Conservation (phyloP, 768 basidiomycete genomes). For the Suillus brevipes region DNA sequence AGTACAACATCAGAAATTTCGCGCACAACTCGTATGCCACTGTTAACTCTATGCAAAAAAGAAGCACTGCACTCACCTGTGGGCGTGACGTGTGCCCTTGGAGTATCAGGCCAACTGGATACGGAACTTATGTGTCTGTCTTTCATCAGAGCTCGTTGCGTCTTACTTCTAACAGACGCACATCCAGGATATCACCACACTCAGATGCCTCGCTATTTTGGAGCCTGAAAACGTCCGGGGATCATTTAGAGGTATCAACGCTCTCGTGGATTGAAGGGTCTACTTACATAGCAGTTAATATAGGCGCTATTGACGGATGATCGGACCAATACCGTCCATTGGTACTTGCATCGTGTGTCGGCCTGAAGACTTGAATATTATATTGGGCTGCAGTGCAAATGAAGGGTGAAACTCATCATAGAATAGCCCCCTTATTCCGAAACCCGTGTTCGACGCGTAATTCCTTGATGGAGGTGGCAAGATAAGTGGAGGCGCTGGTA, state of each 20-base stretch:
- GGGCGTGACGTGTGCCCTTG: neutral
- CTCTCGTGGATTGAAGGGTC: neutral
- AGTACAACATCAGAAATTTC: constrained; percentile 5
- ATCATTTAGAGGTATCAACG: neutral
- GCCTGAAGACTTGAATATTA: neutral
- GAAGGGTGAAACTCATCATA: neutral
- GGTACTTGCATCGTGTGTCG: constrained; percentile 7
- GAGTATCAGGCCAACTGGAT: constrained; percentile 4
- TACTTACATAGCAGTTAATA: neutral
- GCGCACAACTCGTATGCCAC: neutral
- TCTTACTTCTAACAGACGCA: neutral
- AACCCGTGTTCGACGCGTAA: neutral
- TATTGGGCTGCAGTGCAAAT: neutral
- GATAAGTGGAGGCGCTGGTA: neutral
- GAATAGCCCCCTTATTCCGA: neutral
- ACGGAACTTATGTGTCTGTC: constrained; percentile 4
- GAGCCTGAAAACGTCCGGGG: neutral
- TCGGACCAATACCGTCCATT: constrained; percentile 1
- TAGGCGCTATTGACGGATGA: constrained; percentile 3
- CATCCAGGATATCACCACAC: constrained; percentile 5
- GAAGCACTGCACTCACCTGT: neutral
- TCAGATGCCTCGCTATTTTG: neutral
- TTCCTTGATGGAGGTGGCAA: neutral
- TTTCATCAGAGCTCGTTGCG: neutral
- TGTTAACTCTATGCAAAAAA: neutral